Base-by-base conservation (phyloP, 345 rosid genomes). In the Durio zibethinus region DNA sequence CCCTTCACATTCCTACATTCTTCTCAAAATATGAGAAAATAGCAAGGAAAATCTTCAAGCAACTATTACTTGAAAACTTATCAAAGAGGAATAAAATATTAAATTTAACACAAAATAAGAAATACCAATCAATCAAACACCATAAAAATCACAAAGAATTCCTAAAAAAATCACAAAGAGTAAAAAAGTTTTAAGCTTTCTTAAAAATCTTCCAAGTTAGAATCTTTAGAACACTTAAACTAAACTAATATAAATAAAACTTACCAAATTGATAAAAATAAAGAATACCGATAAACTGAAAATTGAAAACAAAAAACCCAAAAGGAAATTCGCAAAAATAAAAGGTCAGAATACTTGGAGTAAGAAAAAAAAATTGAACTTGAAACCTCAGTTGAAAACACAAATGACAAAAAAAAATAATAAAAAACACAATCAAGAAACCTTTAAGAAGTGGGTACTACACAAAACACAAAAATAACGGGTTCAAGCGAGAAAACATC, bases 391-490 rank as follows among this genome's bases (percentile, higher is more conserved):
- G 36, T 25, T 23, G 27, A 68, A 57, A 43, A n/a, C 73, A 20
- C 35, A 74, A 23, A 45, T 36, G 35, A 23, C 53, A 14, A 43
- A 29, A 59, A 48, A 7, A n/a, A n/a, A n/a, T n/a, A n/a, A n/a
- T n/a, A 25, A 42, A 38, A 35, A 57, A 16, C 59, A 27, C 45
- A 66, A 10, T 10, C 45, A 40, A 25, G 2, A 29, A 50, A 48
- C 77, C 23, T 80, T 35, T 1, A 50, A 4, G 47, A 77, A 10
- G 56, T 67, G 82, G 77, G 84, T 76, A 64, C 76, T 2, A 35
- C 48, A 27, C 25, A 61, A 74, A 40, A 65, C 12, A 56, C 29
- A 21, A 56, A 56, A 23, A 14, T 29, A 23, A 57, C 10, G 31
- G 9, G 23, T 42, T 47, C 18, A 63, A 73, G 53, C 40, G 5